phyloP scores from a whole-genome alignment of 202 grass and related monocot species.

The Bolboschoenoplectus hybrid region DNA sequence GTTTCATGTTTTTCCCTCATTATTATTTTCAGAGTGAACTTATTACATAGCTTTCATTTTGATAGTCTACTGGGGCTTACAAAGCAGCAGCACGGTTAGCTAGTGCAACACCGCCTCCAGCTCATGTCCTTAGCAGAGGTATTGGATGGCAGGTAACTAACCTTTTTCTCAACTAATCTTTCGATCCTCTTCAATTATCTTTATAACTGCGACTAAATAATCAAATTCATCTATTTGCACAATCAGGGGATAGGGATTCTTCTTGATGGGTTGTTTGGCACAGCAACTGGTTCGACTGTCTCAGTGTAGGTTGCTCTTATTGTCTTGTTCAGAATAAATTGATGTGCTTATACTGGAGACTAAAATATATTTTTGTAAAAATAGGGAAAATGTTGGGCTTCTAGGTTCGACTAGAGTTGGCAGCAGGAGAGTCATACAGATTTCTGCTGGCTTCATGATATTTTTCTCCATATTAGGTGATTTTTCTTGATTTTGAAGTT shows the following conservation, averaged over 20 bases:
- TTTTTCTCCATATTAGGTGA: constrained; percentile 97
- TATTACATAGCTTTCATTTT: constrained; percentile 37
- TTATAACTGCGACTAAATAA: constrained; percentile 36
- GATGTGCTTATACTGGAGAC: background rate
- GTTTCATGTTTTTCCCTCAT: constrained; percentile 15
- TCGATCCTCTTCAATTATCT: constrained; percentile 25
- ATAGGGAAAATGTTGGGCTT: constrained; percentile 96
- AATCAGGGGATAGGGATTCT: constrained; percentile 79
- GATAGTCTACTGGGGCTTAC: constrained; percentile 89
- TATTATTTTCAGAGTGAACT: background rate
- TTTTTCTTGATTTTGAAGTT: constrained; percentile 5
- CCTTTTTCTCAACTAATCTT: constrained; percentile 28
- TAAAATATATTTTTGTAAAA: constrained; percentile 26
- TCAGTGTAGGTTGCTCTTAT: constrained; percentile 68
- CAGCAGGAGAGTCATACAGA: constrained; percentile 90
- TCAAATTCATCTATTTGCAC: constrained; percentile 10
- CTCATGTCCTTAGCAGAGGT: constrained; percentile 89
- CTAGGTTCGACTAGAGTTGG: constrained; percentile 88
- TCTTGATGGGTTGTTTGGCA: constrained; percentile 85
- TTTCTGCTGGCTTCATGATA: constrained; percentile 97
- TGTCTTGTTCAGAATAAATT: background rate
- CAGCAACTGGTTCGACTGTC: constrained; percentile 79
- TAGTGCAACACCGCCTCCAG: constrained; percentile 92
- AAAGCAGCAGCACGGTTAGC: constrained; percentile 90
- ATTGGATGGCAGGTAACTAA: constrained; percentile 84